Percentiles rank a stretch among this genome's conserved stretches.
Conservation (phyloP, 306 rosid genomes). For the Prunus mira region DNA sequence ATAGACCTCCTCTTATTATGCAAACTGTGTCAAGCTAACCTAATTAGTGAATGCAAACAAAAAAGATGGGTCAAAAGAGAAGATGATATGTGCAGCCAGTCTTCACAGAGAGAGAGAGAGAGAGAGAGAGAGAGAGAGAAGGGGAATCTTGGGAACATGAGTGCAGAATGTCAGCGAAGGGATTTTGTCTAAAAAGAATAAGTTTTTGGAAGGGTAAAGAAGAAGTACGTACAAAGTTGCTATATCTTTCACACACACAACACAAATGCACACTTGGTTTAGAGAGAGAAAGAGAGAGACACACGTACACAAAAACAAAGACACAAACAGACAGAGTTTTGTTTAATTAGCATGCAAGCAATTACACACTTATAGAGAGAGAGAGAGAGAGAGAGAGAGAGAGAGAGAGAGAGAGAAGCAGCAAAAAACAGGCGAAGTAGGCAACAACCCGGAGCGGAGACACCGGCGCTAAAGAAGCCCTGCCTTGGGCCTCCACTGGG, state of each 20-base stretch:
- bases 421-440: conserved; percentile 1
- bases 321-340: conserved; percentile 13
- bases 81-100: conserved; percentile 5
- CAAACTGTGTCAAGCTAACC: neutral
- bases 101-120: neutral
- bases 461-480: conserved; percentile 95
- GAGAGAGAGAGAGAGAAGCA: neutral
- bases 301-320: conserved; percentile 14
- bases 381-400: neutral
- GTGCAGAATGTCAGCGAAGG: conserved; percentile 74
- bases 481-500: conserved; percentile 77
- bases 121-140: neutral
- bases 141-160: conserved; percentile 52
- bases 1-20: neutral
- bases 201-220: conserved; percentile 19
- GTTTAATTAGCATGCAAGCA: neutral
- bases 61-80: conserved; percentile 32
- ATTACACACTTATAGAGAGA: neutral
- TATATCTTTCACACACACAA: conserved; percentile 20
- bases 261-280: no score
- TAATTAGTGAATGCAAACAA: neutral
- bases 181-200: conserved; percentile 49
- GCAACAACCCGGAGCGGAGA: conserved; percentile 61
- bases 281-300: neutral
- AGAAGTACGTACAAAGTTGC: conserved; percentile 36